Evolutionary conservation across 352 stramenopile species (phyloP), one percentile per base, ranked within the genome.

Genomic region (Phytophthora chlamydospora): DNA sequence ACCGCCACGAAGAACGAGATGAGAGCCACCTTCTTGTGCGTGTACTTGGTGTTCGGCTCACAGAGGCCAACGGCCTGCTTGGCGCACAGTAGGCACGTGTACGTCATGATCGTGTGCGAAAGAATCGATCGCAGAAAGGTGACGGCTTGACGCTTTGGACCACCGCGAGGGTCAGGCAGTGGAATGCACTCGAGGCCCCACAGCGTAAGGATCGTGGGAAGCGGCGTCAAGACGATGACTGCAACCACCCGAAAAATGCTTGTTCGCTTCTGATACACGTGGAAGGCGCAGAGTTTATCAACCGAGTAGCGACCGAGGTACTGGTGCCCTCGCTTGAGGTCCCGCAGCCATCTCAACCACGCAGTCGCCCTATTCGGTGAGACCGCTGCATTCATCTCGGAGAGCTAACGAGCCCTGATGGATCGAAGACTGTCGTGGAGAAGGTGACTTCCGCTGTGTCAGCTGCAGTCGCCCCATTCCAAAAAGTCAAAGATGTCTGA

Each of bases 281-380:
- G 19, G 44, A 73, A 73, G 7, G 48, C 50, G 16, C 38, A 40
- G 24, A 68, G 58, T n/a, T 73, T 68, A 13, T 68, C 52, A 17
- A 73, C 53, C 0, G 59, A 73, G 65, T 68, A 73, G 16, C 47
- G 53, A 13, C 53, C 61, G 19, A 64, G 46, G 61, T 69, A 58
- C 40, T 58, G 53, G 40, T 64, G 53, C 34, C 55, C 16, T 27
- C 24, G 24, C 24, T 27, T 27, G 24, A 27, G 24, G 24, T 27
- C 24, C 24, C 24, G 24, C 24, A 27, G 24, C 24, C 24, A 27
- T 27, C 24, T 27, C 24, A 27, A 27, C 24, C 24, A 27, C 24
- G 24, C 24, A 27, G 24, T 27, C 24, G 24, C 24, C 24, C 24
- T 27, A 27, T 27, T 27, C 24, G 24, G 24, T 27, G 24, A 27